Evolutionary conservation across 139 green algal species (phyloP), one percentile per base, ranked within the genome.

Genomic region (Tetratostichococcus sp.): DNA sequence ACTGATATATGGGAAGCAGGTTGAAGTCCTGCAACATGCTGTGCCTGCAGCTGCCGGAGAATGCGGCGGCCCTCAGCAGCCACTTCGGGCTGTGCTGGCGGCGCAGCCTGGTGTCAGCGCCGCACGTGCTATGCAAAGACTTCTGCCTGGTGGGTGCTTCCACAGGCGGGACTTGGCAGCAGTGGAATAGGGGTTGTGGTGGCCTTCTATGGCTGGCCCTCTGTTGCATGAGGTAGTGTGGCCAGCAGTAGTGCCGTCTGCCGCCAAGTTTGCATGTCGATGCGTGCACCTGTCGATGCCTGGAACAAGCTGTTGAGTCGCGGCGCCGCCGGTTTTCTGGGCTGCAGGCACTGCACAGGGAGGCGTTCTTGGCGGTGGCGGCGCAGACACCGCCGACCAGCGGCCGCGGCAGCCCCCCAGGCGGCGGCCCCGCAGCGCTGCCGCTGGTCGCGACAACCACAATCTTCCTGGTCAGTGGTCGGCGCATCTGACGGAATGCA

Each of bases 301-400:
- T 30, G 16, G n/a, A n/a, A n/a, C n/a, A n/a, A n/a, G n/a, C n/a
- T n/a, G n/a, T n/a, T n/a, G n/a, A n/a, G n/a, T n/a, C n/a, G n/a
- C n/a, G n/a, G n/a, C n/a, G n/a, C n/a, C n/a, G n/a, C n/a, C n/a
- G n/a, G n/a, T n/a, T n/a, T n/a, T n/a, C n/a, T n/a, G n/a, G n/a
- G 5, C 31, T 43, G 69, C 75, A 80, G 75, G 66, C 58, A 19
- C 32, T 67, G 28, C 75, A 80, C 34, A 31, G 35, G 31, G 69
- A 80, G 35, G 28, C 58, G 6, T 75, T 76, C 58, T 30, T 80
- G 69, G 33, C 76, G 28, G 33, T 80, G 28, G 70, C 71, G 19
- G 67, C 72, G 34, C 50, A 25, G 65, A 39, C 74, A 1, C 35
- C 75, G 30, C 62, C 62, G 5, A 34, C 28, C 32, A 35, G 30